A percentile compares a stretch with the other conserved stretches of the same genome.
These are phyloP conservation scores for Russula sp. DNA, from an alignment of 768 basidiomycete genomes.

Conservation along the genomic window DNA sequence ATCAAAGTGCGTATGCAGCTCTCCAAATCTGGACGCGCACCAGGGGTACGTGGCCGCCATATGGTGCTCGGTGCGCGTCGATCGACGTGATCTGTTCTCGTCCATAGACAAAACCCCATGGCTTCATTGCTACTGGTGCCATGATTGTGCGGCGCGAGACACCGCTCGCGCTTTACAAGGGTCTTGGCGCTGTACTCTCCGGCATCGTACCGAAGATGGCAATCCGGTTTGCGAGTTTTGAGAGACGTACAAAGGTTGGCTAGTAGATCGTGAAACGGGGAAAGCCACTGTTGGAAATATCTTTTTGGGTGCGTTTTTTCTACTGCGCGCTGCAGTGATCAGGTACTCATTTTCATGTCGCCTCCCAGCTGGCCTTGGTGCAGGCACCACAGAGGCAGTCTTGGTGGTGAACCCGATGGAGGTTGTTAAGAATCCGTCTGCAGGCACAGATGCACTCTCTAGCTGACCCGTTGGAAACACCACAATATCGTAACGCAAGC, in stretches of 20 bases:
- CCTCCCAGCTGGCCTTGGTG: conserved; percentile 80
- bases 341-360: background rate
- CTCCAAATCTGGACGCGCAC: conserved; percentile 63
- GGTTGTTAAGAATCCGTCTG: conserved; percentile 94
- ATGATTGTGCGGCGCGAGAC: conserved; percentile 89
- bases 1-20: conserved; percentile 99
- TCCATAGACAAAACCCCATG: conserved; percentile 77
- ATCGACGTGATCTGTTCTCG: background rate
- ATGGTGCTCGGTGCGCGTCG: background rate
- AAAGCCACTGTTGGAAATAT: conserved; percentile 72
- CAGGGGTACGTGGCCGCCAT: conserved; percentile 61
- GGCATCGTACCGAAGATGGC: conserved; percentile 99
- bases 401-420: conserved; percentile 98
- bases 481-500: conserved; percentile 92
- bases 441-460: conserved; percentile 98
- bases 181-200: conserved; percentile 90
- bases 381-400: conserved; percentile 93
- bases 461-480: conserved; percentile 89
- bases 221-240: conserved; percentile 96
- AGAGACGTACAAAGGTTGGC: conserved; percentile 82
- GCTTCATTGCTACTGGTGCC: conserved; percentile 85
- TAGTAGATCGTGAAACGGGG: conserved; percentile 71
- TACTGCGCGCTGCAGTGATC: background rate
- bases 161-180: conserved; percentile 94
- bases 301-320: conserved; percentile 63